phyloP scores from a whole-genome alignment of 2,329 filamentous ascomycete species.

The Xylaria sp. region DNA sequence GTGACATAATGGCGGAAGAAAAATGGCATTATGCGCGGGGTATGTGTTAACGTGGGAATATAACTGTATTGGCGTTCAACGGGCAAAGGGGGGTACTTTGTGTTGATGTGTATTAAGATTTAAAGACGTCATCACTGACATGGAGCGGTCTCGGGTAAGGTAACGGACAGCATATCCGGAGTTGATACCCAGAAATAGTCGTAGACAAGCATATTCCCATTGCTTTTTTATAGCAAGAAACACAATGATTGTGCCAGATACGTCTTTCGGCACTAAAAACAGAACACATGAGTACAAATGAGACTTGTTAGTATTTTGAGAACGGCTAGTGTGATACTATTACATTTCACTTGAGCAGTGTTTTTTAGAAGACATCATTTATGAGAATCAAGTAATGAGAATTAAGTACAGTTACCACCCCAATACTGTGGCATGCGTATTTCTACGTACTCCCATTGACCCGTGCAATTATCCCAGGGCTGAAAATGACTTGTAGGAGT shows the following conservation, averaged over 20 bases:
- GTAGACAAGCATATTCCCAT: slow-evolving; percentile 7
- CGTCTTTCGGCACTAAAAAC: not conserved
- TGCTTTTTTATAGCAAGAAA: slow-evolving; percentile 11
- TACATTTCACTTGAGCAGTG: not conserved
- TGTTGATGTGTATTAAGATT: slow-evolving; percentile 16
- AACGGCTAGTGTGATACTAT: not conserved
- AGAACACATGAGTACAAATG: slow-evolving; percentile 5
- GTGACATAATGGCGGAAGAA: not conserved
- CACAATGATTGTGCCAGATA: not conserved
- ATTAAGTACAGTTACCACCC: too few relatives aligned
- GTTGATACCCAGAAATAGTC: slow-evolving; percentile 32
- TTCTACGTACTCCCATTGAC: too few relatives aligned
- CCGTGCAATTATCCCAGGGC: too few relatives aligned
- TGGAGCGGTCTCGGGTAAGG: slow-evolving; percentile 20
- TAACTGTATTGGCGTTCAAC: slow-evolving; percentile 24
- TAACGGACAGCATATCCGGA: slow-evolving; percentile 18
- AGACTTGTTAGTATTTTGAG: not conserved
- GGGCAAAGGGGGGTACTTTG: not conserved
- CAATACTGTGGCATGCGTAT: too few relatives aligned
- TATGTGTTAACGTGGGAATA: slow-evolving; percentile 3
- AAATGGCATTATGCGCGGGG: not conserved
- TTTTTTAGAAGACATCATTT: not conserved
- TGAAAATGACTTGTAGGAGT: too few relatives aligned
- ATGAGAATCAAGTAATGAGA: not conserved
- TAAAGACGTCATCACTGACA: slow-evolving; percentile 32